Evolutionary conservation across 2,329 filamentous ascomycete species (phyloP).

Genomic region (Trichoderma sp.): DNA sequence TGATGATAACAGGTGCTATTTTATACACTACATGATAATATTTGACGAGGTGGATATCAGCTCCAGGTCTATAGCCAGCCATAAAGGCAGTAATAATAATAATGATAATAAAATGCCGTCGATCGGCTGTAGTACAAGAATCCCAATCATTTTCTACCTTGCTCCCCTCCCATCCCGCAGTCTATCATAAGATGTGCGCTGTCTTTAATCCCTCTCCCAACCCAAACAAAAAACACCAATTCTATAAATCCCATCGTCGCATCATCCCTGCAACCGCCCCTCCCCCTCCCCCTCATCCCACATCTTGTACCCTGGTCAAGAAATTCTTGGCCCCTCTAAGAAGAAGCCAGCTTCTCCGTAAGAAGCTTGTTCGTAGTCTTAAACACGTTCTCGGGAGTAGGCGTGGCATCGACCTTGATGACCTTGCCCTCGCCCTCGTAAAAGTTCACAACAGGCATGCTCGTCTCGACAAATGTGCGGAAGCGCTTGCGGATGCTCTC

Average conservation of each 20-base stretch:
- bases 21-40: neutral
- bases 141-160: slow-evolving; percentile 1
- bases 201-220: neutral
- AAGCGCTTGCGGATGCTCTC: slow-evolving; percentile 98
- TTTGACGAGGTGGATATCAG: neutral
- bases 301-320: neutral
- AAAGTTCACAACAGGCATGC: slow-evolving; percentile 93
- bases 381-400: slow-evolving; percentile 63
- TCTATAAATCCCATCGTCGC: neutral
- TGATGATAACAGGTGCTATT: neutral
- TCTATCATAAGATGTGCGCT: slow-evolving; percentile 2
- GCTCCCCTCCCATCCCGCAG: neutral
- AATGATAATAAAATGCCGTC: neutral
- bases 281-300: neutral
- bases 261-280: neutral
- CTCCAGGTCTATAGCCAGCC: slow-evolving; percentile 6
- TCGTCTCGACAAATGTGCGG: slow-evolving; percentile 89
- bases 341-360: slow-evolving; percentile 44
- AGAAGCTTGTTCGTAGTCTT: slow-evolving; percentile 54
- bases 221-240: neutral
- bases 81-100: neutral
- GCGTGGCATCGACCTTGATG: slow-evolving; percentile 74
- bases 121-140: slow-evolving; percentile 4
- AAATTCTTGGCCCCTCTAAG: neutral
- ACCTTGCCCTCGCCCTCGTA: slow-evolving; percentile 77